Conservation (phyloP, 2,329 filamentous ascomycete species). For the Xylaria sp. region DNA sequence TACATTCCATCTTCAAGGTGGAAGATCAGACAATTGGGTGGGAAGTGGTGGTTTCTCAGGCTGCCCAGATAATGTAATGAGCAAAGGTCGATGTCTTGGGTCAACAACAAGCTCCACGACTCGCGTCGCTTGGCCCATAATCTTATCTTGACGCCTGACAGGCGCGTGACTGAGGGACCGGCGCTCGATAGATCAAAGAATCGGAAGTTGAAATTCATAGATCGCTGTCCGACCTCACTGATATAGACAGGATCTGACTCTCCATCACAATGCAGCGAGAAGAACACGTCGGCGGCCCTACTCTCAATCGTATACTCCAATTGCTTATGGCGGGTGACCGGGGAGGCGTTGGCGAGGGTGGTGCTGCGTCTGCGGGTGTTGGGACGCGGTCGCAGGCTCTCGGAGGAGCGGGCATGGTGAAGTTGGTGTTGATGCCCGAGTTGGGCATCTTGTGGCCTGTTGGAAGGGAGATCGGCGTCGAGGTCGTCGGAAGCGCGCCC, state of each 20-base stretch:
- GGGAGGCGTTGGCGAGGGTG: conserved; percentile 58
- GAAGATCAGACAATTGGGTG: conserved; percentile 84
- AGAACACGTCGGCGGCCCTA: conserved; percentile 87
- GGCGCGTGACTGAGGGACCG: conserved; percentile 71
- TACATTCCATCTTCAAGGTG: conserved; percentile 90
- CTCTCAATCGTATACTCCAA: conserved; percentile 77
- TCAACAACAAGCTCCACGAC: conserved; percentile 72
- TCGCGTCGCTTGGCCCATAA: conserved; percentile 75
- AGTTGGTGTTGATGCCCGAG: conserved; percentile 56
- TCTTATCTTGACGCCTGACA: conserved; percentile 72
- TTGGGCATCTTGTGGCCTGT: conserved; percentile 64
- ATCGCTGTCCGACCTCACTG: conserved; percentile 80
- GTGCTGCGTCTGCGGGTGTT: conserved; percentile 60
- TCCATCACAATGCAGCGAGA: conserved; percentile 78
- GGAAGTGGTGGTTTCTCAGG: conserved; percentile 76
- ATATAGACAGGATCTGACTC: conserved; percentile 83
- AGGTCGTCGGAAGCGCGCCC: conserved; percentile 81
- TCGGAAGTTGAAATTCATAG: conserved; percentile 91
- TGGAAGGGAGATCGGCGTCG: conserved; percentile 74
- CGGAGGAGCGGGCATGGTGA: conserved; percentile 66
- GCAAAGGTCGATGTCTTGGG: conserved; percentile 76
- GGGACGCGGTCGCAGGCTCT: conserved; percentile 56
- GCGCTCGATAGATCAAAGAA: conserved; percentile 79
- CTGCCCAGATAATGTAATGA: conserved; percentile 81
- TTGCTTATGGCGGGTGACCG: conserved; percentile 72